phyloP scores from a whole-genome alignment of 2,329 filamentous ascomycete species.

The Metarhizium brunneum region DNA sequence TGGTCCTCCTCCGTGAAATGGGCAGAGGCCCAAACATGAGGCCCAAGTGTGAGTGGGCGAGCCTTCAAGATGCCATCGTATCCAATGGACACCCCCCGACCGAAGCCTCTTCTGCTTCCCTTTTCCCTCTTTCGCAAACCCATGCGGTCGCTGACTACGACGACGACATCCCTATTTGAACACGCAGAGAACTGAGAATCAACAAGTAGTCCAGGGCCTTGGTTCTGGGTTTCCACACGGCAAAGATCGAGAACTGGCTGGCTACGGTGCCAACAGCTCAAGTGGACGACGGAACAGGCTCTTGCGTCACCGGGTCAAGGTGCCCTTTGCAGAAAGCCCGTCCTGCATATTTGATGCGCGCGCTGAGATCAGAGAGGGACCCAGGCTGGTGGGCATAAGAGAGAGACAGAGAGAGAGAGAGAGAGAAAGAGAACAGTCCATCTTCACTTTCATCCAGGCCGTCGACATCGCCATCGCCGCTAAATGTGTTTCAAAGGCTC shows the following conservation, averaged over 20 bases:
- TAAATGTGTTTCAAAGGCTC: conserved; percentile 16
- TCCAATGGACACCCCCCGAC: neutral
- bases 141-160: too few relatives aligned
- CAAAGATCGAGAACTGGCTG: too few relatives aligned
- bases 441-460: neutral
- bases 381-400: neutral
- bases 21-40: conserved; percentile 6
- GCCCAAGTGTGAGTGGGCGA: conserved; percentile 3
- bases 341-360: too few relatives aligned
- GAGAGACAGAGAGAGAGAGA: neutral
- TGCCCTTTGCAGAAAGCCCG: too few relatives aligned
- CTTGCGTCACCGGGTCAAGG: too few relatives aligned
- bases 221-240: too few relatives aligned
- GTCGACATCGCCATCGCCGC: neutral
- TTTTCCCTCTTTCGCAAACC: neutral
- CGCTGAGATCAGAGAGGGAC: neutral
- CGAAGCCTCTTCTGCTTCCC: neutral
- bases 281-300: neutral
- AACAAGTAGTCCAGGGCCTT: too few relatives aligned
- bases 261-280: too few relatives aligned
- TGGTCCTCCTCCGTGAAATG: neutral
- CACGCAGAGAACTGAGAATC: too few relatives aligned
- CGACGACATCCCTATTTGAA: too few relatives aligned
- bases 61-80: neutral
- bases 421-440: neutral